Percentiles rank a stretch among this genome's conserved stretches.
Evolutionary conservation across 345 rosid genomes (phyloP).

Genomic region (Sisymbrium irio): DNA sequence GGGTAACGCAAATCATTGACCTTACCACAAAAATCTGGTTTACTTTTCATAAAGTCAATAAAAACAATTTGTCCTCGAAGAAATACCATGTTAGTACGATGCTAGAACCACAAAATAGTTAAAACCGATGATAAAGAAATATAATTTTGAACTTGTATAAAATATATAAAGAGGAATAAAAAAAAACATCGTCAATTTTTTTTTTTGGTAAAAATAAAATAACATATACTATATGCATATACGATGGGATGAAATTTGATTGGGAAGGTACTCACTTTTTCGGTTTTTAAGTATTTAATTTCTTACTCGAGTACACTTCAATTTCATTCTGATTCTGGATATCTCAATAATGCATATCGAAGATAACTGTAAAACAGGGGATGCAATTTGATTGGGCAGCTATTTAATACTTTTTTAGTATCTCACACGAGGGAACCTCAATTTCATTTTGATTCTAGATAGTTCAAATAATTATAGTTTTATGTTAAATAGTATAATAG

Average conservation of each 20-base stretch:
- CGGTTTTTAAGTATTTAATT: too few relatives aligned
- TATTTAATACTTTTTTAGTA: constrained; percentile 13
- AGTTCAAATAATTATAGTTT: not conserved
- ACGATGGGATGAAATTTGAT: too few relatives aligned
- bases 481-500: not conserved
- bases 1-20: not conserved
- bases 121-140: not conserved
- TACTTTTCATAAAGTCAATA: constrained; percentile 13
- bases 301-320: too few relatives aligned
- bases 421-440: not conserved
- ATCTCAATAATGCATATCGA: not conserved
- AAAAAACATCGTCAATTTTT: too few relatives aligned
- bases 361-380: not conserved
- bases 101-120: constrained; percentile 12
- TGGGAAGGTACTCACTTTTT: too few relatives aligned
- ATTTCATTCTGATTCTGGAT: too few relatives aligned
- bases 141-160: not conserved
- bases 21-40: not conserved
- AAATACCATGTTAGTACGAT: not conserved
- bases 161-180: not conserved
- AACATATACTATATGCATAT: too few relatives aligned
- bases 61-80: constrained; percentile 8
- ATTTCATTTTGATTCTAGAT: not conserved
- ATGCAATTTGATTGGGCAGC: constrained; percentile 24
- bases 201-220: too few relatives aligned